These are phyloP conservation scores for Mucor mucedo DNA, from an alignment of 371 early-diverging fungal genomes.

Conservation along the genomic window DNA sequence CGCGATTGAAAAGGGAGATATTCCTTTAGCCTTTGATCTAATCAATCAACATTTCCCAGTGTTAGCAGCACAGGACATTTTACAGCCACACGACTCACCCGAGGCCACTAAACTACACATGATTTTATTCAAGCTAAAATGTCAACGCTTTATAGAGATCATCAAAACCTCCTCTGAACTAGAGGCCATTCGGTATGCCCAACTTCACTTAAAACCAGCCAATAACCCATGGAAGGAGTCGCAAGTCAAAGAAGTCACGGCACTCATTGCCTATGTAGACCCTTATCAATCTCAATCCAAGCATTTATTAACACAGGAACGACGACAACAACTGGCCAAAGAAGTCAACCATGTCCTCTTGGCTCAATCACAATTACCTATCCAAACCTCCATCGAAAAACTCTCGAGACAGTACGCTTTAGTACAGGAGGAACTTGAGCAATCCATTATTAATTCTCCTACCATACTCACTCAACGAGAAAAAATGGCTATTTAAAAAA, in stretches of 20 bases:
- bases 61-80: conserved; percentile 25
- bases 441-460: background rate
- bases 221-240: conserved; percentile 26
- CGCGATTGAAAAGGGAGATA: conserved; percentile 38
- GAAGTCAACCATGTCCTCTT: conserved; percentile 35
- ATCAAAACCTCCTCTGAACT: conserved; percentile 22
- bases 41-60: conserved; percentile 39
- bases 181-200: conserved; percentile 45
- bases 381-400: conserved; percentile 27
- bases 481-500: conserved; percentile 22
- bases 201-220: conserved; percentile 35
- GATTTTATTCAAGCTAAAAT: conserved; percentile 38
- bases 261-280: conserved; percentile 46
- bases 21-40: conserved; percentile 39
- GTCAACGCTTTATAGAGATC: conserved; percentile 49
- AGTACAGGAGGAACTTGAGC: conserved; percentile 14
- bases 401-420: conserved; percentile 14
- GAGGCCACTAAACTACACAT: conserved; percentile 4
- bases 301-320: conserved; percentile 41
- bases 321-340: conserved; percentile 38
- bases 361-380: conserved; percentile 20
- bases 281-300: conserved; percentile 38
- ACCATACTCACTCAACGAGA: conserved; percentile 12
- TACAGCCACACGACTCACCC: conserved; percentile 6
- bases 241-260: conserved; percentile 38